Percentiles rank a stretch among this genome's conserved stretches.
Evolutionary conservation across 75 land plant species (phyloP).

Genomic region (Cunninghamia lanceolata): DNA sequence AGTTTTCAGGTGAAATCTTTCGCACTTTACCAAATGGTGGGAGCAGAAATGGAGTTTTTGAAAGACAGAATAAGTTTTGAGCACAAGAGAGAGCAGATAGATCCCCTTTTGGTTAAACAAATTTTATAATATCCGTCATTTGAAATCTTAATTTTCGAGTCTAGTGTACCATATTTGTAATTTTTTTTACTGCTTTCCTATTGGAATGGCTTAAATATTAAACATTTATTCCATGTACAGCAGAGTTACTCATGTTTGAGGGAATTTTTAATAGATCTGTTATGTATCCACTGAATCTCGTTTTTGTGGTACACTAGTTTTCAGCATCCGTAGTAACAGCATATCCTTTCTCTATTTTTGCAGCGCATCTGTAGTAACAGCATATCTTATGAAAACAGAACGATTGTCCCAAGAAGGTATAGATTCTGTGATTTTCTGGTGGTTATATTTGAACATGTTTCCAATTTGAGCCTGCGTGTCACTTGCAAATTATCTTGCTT

Average conservation of each 20-base stretch:
- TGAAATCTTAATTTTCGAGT: not conserved
- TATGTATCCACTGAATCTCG: not conserved
- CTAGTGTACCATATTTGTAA: not conserved
- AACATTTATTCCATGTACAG: not conserved
- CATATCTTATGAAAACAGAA: conserved; percentile 91
- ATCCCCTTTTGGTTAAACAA: not conserved
- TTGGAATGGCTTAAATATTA: not conserved
- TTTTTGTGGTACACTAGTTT: not conserved
- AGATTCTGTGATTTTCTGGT: conserved; percentile 5
- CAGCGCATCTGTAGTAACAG: conserved; percentile 95
- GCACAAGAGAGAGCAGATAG: not conserved
- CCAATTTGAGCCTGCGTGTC: not conserved
- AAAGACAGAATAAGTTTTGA: not conserved
- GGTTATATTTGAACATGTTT: not conserved
- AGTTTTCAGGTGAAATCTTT: not conserved
- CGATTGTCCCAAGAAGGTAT: conserved; percentile 74
- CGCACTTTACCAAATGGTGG: not conserved
- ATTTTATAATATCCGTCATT: not conserved
- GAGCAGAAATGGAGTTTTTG: not conserved
- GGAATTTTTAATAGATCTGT: not conserved
- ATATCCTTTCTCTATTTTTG: conserved; percentile 34
- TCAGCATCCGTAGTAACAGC: not conserved
- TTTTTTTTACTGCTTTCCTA: not conserved
- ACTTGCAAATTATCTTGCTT: not conserved
- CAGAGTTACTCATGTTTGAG: not conserved